Evolutionary conservation across 1,284 basidiomycete species (phyloP).

Genomic region (Pascua guehoae): DNA sequence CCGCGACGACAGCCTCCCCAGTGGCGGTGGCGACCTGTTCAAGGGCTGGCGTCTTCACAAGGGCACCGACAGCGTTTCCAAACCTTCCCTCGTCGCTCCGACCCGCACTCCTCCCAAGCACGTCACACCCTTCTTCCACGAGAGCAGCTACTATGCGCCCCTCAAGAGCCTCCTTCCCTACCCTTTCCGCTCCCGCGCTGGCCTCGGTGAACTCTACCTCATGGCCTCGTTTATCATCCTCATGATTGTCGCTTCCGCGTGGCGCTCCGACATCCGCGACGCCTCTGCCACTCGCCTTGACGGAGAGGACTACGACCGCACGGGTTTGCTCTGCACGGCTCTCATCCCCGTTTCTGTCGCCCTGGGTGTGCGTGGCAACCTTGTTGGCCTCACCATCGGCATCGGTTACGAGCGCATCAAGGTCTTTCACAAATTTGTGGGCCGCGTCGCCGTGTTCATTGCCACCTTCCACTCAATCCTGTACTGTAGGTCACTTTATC

Average conservation of each 20-base stretch:
- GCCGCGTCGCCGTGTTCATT: slow-evolving; percentile 63
- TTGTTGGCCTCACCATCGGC: slow-evolving; percentile 53
- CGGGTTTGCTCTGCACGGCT: slow-evolving; percentile 38
- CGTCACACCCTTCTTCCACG: no score
- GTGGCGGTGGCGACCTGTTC: slow-evolving; percentile 6
- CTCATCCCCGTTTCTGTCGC: slow-evolving; percentile 45
- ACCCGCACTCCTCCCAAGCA: no score
- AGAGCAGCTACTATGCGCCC: no score
- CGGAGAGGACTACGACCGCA: slow-evolving; percentile 39
- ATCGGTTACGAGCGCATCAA: slow-evolving; percentile 74
- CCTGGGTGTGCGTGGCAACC: slow-evolving; percentile 44
- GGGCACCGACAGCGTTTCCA: no score
- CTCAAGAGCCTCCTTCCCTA: slow-evolving; percentile 14
- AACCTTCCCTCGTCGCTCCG: no score
- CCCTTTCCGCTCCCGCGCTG: slow-evolving; percentile 28
- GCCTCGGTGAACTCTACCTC: slow-evolving; percentile 29
- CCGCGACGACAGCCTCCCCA: slow-evolving; percentile 21
- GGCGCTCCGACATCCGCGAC: slow-evolving; percentile 25
- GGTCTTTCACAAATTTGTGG: slow-evolving; percentile 71
- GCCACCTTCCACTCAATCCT: slow-evolving; percentile 59
- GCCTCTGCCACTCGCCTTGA: slow-evolving; percentile 20
- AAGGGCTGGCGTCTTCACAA: no score
- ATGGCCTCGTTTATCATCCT: slow-evolving; percentile 34
- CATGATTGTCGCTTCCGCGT: slow-evolving; percentile 32
- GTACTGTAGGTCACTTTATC: slow-evolving; percentile 8